Conservation (phyloP, 805 yeast species). For the Teunomyces aglyptinius region DNA sequence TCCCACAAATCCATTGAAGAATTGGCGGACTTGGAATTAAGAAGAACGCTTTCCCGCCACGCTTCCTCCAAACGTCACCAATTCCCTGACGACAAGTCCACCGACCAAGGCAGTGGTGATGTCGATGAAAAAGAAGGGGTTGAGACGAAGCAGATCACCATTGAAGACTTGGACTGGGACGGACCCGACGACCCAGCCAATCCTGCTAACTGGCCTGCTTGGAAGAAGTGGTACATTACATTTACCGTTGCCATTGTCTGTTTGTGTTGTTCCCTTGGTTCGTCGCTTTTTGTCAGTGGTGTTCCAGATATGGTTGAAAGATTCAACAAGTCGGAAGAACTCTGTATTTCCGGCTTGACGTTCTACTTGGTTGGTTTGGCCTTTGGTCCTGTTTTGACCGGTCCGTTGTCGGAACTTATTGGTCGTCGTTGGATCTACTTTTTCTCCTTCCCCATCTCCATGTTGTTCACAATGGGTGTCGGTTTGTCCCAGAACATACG, state of each 20-base stretch:
- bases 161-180: constrained; percentile 52
- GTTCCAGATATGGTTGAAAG: constrained; percentile 49
- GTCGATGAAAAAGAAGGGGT: neutral
- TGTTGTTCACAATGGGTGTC: constrained; percentile 73
- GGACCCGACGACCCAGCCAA: constrained; percentile 57
- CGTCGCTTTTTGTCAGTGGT: constrained; percentile 69
- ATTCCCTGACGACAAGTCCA: neutral
- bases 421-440: constrained; percentile 66
- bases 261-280: constrained; percentile 70
- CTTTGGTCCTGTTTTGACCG: constrained; percentile 66
- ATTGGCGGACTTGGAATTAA: constrained; percentile 14
- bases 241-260: constrained; percentile 64
- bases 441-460: constrained; percentile 59
- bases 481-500: constrained; percentile 63
- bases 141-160: constrained; percentile 7
- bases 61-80: neutral
- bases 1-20: constrained; percentile 18
- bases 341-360: constrained; percentile 66
- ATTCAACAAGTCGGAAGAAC: constrained; percentile 56
- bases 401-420: constrained; percentile 68
- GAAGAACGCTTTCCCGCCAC: constrained; percentile 1
- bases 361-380: constrained; percentile 72
- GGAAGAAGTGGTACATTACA: constrained; percentile 65
- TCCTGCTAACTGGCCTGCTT: constrained; percentile 66
- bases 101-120: neutral